Percentiles rank a stretch among this genome's conserved stretches.
Conservation (phyloP, 257 asterid species). For the Gentiana straminea region DNA sequence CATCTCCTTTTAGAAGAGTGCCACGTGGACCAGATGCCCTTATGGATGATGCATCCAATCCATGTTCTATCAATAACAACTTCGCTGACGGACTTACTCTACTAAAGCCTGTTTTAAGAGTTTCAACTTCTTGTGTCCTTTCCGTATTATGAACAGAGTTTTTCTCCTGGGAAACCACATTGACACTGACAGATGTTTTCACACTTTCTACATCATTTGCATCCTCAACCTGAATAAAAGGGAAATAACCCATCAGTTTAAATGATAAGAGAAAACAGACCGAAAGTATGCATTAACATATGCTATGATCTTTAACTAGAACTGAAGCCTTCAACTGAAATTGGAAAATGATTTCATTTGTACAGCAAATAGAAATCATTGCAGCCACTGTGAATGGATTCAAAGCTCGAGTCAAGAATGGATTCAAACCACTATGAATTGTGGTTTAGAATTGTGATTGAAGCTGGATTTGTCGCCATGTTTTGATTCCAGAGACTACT, state of each 20-base stretch:
- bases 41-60: constrained; percentile 74
- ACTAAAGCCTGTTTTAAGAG: constrained; percentile 35
- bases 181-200: constrained; percentile 41
- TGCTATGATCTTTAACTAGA: neutral
- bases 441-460: no score
- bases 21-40: constrained; percentile 93
- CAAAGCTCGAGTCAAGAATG: no score
- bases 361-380: no score
- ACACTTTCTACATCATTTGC: constrained; percentile 67
- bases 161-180: constrained; percentile 38
- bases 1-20: constrained; percentile 91
- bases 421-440: no score
- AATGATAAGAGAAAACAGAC: no score
- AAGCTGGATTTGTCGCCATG: no score
- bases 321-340: no score
- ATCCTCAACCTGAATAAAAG: constrained; percentile 74
- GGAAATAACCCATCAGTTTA: neutral
- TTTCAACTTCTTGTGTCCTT: constrained; percentile 27
- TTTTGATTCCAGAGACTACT: no score
- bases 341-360: no score
- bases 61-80: constrained; percentile 62
- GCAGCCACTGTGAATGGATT: no score
- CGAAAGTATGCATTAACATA: neutral
- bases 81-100: constrained; percentile 96
- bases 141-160: constrained; percentile 24